Conservation (phyloP, 208 protist genomes). For the Trypanosoma mega region DNA sequence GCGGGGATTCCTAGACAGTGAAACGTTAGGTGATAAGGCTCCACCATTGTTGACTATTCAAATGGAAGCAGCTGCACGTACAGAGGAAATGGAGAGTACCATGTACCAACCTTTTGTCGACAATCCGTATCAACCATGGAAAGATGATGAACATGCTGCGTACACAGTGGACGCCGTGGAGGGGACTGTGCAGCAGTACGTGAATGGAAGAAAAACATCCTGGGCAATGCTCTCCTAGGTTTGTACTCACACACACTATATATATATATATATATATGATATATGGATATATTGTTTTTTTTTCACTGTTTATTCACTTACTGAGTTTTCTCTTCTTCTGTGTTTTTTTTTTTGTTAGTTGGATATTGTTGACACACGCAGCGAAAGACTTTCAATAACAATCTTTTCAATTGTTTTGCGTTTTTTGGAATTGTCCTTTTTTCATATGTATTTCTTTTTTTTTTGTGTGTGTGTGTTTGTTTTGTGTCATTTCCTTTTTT, state of each 20-base stretch:
- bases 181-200: slow-evolving; percentile 67
- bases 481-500: slow-evolving; percentile 19
- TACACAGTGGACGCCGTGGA: slow-evolving; percentile 85
- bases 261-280: slow-evolving; percentile 1
- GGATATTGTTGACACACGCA: no score
- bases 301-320: neutral
- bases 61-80: slow-evolving; percentile 82
- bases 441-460: neutral
- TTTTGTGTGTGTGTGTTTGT: neutral
- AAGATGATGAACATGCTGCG: slow-evolving; percentile 69
- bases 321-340: neutral
- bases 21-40: slow-evolving; percentile 66
- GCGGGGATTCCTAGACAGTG: slow-evolving; percentile 62
- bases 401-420: neutral
- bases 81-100: slow-evolving; percentile 75
- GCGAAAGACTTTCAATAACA: no score
- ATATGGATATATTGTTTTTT: slow-evolving; percentile 17
- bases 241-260: neutral
- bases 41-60: slow-evolving; percentile 73
- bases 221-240: slow-evolving; percentile 79
- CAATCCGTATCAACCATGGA: slow-evolving; percentile 86
- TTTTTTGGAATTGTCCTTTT: slow-evolving; percentile 1
- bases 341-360: neutral
- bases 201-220: slow-evolving; percentile 69
- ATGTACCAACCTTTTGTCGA: slow-evolving; percentile 84